Base-by-base conservation (phyloP, 768 basidiomycete genomes). In the Omphalotus guepiniiformis region DNA sequence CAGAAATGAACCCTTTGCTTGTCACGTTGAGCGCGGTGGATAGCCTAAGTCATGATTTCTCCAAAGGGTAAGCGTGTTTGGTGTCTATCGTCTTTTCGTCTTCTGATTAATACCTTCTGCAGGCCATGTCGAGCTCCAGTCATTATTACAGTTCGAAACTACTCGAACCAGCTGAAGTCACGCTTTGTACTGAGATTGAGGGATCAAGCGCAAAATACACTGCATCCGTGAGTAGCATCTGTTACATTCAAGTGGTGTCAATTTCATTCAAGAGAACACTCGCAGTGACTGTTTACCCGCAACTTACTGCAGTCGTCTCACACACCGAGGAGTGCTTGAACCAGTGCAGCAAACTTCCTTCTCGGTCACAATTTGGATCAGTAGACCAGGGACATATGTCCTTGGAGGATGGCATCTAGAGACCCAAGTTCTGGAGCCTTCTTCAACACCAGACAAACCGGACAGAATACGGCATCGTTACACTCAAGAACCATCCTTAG, bases 1-100 rank as follows among this genome's bases (percentile, higher is more conserved):
- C 63, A 12, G 89, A 93, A 64, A 85, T 80, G 72, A 79, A 93
- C 58, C 91, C 93, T 6, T 49, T 87, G 2, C 71, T 76, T 6
- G 68, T 87, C 27, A 63, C 63, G 2, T 54, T 82, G n/a, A 64
- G 72, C 45, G 73, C 75, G 49, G 61, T 64, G n/a, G 50, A 56
- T 29, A 55, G 69, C 5, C 51, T 78, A 19, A 57, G 63, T 38
- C 86, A 91, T 57, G 80, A 90, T 61, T 93, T 94, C 55, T 64
- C 67, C 2, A 51, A 64, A 47, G 86, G 85, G 93, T 93, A 55
- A 53, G 85, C 74, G 25, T 35, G 29, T 38, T 29, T 43, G 29
- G 18, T 40, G 21, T 35, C 16, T 47, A 27, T 42, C 39, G 38
- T 47, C n/a, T n/a, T 28, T 51, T 26, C 12, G 18, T 37, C 22